Base-by-base conservation (phyloP, 2,329 filamentous ascomycete genomes). In the Graphilbum fragrans region DNA sequence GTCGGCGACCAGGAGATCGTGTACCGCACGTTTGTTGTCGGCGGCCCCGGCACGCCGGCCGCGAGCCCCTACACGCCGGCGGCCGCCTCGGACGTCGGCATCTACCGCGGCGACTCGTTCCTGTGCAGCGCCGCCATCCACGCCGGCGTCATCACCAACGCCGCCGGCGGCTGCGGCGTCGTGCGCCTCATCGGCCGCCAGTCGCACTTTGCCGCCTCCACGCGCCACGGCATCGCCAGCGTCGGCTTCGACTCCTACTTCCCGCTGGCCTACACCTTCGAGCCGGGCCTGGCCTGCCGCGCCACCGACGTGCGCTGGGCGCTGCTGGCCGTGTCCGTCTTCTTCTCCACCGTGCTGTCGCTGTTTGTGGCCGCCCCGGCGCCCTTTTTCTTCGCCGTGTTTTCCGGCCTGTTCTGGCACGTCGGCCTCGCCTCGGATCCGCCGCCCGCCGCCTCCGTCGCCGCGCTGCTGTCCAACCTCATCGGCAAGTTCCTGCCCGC, bases 391-490 rank as follows among this genome's bases (percentile, higher is more conserved):
- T 86, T 86, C 58, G 80, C 79, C 38, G 70, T 78, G 29, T 96
- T 95, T 52, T 69, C 80, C 40, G 83, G 82, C 52, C 67, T 94
- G 31, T 96, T 94, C 62, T 85, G 84, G 65, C 87, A 94, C 48
- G 84, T 94, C 16, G 88, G 86, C 7, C 72, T 96, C 51, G 90
- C 86, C 10, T 87, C 86, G 2, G 90, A 98, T 55, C 82, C 87
- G 2, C 90, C 92, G 0, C 71, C 71, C 20, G 70, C 82, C 45
- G 66, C 68, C 2, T 70, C 79, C 32, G 75, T 87, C 41, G 69
- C 83, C 17, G 74, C 72, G 9, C 70, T 95, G 3, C 69, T 95
- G 47, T 90, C 86, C 37, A 75, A 81, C 39, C 72, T 92, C 4
- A 58, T 93, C 21, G 86, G 85, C 45, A 82, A 85, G 44, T 85